Percentiles rank a stretch among this genome's conserved stretches.
These are phyloP conservation scores for Drechslerella dactyloides DNA, from an alignment of 2,329 filamentous ascomycete genomes.

Conservation along the genomic window DNA sequence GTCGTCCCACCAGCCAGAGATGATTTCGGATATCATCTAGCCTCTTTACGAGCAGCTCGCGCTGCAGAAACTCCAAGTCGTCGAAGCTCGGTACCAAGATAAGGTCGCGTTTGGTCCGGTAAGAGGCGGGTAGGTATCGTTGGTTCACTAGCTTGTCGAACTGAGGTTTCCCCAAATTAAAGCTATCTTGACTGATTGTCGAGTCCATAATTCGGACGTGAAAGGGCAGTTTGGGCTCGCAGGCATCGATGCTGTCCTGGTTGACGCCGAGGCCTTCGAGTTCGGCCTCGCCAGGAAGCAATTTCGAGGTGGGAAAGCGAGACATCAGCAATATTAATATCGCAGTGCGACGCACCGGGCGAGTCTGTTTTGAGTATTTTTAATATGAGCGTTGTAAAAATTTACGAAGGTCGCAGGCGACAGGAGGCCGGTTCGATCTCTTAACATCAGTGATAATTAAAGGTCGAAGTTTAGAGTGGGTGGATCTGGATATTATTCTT, in stretches of 20 bases:
- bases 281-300: constrained; percentile 10
- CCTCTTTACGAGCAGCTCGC: constrained; percentile 46
- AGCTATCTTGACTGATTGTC: background rate
- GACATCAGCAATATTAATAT: constrained; percentile 1
- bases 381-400: too few relatives aligned
- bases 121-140: constrained; percentile 21
- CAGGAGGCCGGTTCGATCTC: too few relatives aligned
- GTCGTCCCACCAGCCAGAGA: constrained; percentile 53
- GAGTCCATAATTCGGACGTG: background rate
- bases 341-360: background rate
- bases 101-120: constrained; percentile 25
- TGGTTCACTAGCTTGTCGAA: background rate
- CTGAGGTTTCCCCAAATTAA: background rate
- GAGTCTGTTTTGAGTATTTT: too few relatives aligned
- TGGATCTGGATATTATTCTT: too few relatives aligned
- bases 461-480: too few relatives aligned
- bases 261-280: background rate
- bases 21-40: constrained; percentile 51
- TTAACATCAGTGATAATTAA: too few relatives aligned
- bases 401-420: too few relatives aligned
- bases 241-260: background rate
- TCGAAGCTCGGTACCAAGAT: constrained; percentile 33
- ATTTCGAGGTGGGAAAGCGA: background rate
- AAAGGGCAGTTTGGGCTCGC: constrained; percentile 22
- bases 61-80: constrained; percentile 34